Percentiles rank a stretch among this genome's conserved stretches.
Evolutionary conservation across 1,284 basidiomycete species (phyloP).

Genomic region (Melampsora larici-populina): DNA sequence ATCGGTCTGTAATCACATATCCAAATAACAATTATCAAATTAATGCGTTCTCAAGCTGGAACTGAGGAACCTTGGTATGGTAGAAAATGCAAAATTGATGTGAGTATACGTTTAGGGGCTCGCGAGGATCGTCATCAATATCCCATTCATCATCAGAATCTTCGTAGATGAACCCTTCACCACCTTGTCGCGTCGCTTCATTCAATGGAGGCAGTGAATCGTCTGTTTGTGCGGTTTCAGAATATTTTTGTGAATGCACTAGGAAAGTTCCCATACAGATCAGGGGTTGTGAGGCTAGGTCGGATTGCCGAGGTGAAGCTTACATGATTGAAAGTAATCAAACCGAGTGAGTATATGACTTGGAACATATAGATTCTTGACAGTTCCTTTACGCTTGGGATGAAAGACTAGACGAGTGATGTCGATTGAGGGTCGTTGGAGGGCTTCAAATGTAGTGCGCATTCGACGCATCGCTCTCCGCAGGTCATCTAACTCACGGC

Average conservation of each 20-base stretch:
- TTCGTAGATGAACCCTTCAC: not conserved
- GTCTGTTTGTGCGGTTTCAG: not conserved
- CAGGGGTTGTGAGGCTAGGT: not conserved
- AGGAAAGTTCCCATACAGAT: not conserved
- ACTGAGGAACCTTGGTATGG: not conserved
- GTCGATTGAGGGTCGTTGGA: not conserved
- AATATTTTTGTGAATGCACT: not conserved
- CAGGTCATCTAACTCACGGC: not conserved
- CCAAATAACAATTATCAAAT: not conserved
- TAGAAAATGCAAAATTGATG: not conserved
- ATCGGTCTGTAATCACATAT: not conserved
- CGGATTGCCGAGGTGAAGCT: not conserved
- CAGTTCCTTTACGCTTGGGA: not conserved
- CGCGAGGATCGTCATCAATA: not conserved
- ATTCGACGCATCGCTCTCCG: not conserved
- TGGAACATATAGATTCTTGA: not conserved
- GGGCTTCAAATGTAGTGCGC: not conserved
- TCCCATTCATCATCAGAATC: not conserved
- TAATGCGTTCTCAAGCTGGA: not conserved
- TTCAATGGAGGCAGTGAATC: not conserved
- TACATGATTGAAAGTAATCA: not conserved
- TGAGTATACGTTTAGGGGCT: not conserved
- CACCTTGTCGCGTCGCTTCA: not conserved
- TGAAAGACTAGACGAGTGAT: not conserved
- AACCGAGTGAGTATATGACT: not conserved